These are phyloP conservation scores for Abelmoschus esculentus DNA, from an alignment of 345 rosid genomes.

Conservation along the genomic window DNA sequence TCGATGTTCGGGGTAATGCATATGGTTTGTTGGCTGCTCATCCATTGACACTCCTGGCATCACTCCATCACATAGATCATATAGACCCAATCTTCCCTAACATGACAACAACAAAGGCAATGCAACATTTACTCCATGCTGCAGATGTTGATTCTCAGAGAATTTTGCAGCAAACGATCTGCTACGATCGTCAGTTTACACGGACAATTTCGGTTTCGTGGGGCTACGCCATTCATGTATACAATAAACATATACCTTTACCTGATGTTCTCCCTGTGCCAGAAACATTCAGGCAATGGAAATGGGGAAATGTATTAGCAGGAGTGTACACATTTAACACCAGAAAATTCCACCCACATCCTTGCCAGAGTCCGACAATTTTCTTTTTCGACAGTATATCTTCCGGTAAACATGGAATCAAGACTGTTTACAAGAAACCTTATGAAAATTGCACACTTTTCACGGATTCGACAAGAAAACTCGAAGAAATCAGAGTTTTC, in stretches of 20 bases:
- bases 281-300: constrained; percentile 68
- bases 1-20: constrained; percentile 63
- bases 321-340: constrained; percentile 53
- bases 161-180: constrained; percentile 60
- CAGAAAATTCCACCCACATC: constrained; percentile 38
- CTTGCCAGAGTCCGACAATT: constrained; percentile 57
- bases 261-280: constrained; percentile 47
- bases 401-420: constrained; percentile 20
- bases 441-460: constrained; percentile 38
- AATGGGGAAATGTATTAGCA: constrained; percentile 23
- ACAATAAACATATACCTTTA: constrained; percentile 27
- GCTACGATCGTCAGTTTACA: constrained; percentile 62
- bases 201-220: constrained; percentile 83
- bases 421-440: constrained; percentile 44
- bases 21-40: constrained; percentile 72
- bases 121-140: constrained; percentile 49
- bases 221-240: constrained; percentile 78
- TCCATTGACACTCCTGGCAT: constrained; percentile 60
- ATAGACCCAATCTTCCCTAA: constrained; percentile 69
- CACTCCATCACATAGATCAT: constrained; percentile 65
- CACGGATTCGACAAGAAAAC: constrained; percentile 42
- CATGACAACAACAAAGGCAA: constrained; percentile 40
- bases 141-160: constrained; percentile 54
- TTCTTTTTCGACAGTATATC: constrained; percentile 50
- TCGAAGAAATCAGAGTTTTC: constrained; percentile 57